phyloP scores from a whole-genome alignment of 2,329 filamentous ascomycete species.

The Didymella lethalis region DNA sequence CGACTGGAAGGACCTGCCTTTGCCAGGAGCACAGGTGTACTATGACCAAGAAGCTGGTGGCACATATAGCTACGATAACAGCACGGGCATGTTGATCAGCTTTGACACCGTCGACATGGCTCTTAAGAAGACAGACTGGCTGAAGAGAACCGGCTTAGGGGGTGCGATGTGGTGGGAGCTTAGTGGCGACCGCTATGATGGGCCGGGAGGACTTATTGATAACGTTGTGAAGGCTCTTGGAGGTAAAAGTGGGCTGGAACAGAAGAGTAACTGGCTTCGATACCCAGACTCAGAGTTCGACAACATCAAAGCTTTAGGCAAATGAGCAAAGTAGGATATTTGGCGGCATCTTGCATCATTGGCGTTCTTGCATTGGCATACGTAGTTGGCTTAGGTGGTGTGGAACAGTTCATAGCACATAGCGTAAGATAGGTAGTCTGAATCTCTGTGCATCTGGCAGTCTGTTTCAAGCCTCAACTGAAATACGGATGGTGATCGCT shows the following conservation, averaged over 20 bases:
- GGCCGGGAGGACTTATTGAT: constrained; percentile 66
- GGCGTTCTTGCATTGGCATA: neutral
- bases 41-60: constrained; percentile 71
- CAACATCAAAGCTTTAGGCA: constrained; percentile 48
- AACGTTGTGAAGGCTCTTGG: constrained; percentile 53
- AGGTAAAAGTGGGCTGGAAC: constrained; percentile 56
- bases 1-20: constrained; percentile 87
- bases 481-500: constrained; percentile 62
- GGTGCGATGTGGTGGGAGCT: constrained; percentile 99
- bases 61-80: constrained; percentile 77
- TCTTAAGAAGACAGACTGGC: constrained; percentile 73
- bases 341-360: neutral
- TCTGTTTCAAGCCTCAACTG: constrained; percentile 45
- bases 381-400: neutral
- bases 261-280: constrained; percentile 53
- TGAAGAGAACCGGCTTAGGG: constrained; percentile 72
- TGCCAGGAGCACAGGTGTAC: constrained; percentile 68
- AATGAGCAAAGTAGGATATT: neutral
- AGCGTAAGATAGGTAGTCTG: neutral
- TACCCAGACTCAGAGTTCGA: constrained; percentile 64
- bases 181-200: constrained; percentile 74
- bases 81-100: constrained; percentile 71
- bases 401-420: neutral
- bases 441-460: neutral
- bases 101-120: constrained; percentile 77